phyloP scores from a whole-genome alignment of 1,284 basidiomycete genomes.

The Chalciporus sp. region DNA sequence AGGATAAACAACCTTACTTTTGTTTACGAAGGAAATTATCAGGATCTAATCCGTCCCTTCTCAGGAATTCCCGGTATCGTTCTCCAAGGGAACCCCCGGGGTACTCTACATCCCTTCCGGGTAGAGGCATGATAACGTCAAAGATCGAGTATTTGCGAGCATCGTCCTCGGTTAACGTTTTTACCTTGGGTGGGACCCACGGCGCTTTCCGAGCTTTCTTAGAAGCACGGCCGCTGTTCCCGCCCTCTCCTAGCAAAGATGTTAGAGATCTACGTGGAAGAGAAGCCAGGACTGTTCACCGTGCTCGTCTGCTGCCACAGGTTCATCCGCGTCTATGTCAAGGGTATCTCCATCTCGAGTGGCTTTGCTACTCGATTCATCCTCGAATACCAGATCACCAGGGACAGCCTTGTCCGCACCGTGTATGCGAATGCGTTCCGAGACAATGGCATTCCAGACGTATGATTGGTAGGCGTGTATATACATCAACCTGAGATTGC shows the following conservation, averaged over 20 bases:
- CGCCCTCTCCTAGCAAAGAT: conserved; percentile 14
- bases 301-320: conserved; percentile 40
- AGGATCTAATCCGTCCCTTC: conserved; percentile 85
- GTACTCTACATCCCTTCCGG: conserved; percentile 90
- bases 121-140: conserved; percentile 94
- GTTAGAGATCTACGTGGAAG: conserved; percentile 12
- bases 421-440: conserved; percentile 83
- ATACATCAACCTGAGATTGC: conserved; percentile 95
- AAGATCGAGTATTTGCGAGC: conserved; percentile 82
- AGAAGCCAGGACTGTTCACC: conserved; percentile 36
- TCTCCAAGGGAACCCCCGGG: conserved; percentile 84
- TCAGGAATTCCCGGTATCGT: conserved; percentile 80
- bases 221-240: conserved; percentile 30
- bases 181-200: conserved; percentile 70
- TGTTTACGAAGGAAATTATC: conserved; percentile 87
- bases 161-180: conserved; percentile 77
- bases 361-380: conserved; percentile 26
- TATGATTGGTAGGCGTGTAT: conserved; percentile 99
- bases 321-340: conserved; percentile 42
- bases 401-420: conserved; percentile 77
- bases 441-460: conserved; percentile 96
- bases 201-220: conserved; percentile 49
- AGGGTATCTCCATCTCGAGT: conserved; percentile 40
- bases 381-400: conserved; percentile 86
- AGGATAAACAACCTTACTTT: conserved; percentile 55